These are phyloP conservation scores for Cyclocybe cylindracea DNA, from an alignment of 768 basidiomycete species.

Conservation along the genomic window DNA sequence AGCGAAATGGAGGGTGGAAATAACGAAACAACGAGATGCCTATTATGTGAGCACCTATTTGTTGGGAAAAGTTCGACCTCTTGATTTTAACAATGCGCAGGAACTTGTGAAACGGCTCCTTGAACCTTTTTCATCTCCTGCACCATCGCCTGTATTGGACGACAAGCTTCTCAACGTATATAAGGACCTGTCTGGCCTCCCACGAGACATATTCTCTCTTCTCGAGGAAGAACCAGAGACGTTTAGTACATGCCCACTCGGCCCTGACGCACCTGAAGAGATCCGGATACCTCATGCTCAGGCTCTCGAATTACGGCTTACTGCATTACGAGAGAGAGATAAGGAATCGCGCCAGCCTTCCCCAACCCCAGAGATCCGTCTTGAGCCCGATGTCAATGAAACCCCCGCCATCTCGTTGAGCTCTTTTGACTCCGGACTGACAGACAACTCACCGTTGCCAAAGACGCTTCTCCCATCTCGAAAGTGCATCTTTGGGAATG, in stretches of 20 bases:
- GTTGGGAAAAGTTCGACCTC: not conserved
- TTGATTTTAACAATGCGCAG: constrained; percentile 31
- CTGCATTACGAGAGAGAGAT: constrained; percentile 37
- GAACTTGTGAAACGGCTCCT: constrained; percentile 70
- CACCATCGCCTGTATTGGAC: constrained; percentile 39
- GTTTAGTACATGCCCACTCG: constrained; percentile 47
- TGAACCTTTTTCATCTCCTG: constrained; percentile 49
- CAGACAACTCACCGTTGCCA: constrained; percentile 16
- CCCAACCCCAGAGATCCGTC: constrained; percentile 36
- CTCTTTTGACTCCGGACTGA: constrained; percentile 10
- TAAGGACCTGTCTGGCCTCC: constrained; percentile 58
- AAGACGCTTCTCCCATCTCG: constrained; percentile 51
- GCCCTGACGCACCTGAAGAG: constrained; percentile 43
- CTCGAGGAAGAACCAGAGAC: constrained; percentile 56
- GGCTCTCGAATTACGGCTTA: constrained; percentile 56
- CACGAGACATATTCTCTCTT: constrained; percentile 46
- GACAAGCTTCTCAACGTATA: constrained; percentile 47
- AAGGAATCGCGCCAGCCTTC: constrained; percentile 36
- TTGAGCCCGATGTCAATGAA: constrained; percentile 28
- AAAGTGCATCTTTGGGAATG: constrained; percentile 41
- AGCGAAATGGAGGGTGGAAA: constrained; percentile 57
- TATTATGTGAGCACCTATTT: constrained; percentile 61
- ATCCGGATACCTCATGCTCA: constrained; percentile 50
- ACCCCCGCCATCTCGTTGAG: constrained; percentile 40
- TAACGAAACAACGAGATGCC: constrained; percentile 59